Percentiles rank a stretch among this genome's conserved stretches.
These are phyloP conservation scores for Colletotrichum siamense DNA, from an alignment of 2,329 filamentous ascomycete genomes.

Conservation along the genomic window DNA sequence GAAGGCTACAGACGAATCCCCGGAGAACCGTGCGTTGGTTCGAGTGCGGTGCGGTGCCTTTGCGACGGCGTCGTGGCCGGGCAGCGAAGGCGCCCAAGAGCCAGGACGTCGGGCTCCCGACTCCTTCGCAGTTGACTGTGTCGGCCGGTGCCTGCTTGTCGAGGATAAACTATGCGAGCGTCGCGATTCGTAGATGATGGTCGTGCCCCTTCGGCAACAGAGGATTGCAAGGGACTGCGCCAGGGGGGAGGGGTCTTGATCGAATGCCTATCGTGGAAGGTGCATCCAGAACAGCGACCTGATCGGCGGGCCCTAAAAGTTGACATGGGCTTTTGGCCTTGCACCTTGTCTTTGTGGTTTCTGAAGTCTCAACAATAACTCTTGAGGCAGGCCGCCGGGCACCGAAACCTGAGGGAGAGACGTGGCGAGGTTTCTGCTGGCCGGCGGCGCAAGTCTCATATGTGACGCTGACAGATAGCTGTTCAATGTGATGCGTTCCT, in stretches of 20 bases:
- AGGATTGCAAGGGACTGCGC: background rate
- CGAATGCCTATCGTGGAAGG: constrained; percentile 15
- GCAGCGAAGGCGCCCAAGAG: background rate
- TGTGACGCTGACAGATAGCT: background rate
- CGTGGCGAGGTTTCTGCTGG: background rate
- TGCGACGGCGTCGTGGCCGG: background rate
- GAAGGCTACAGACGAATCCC: background rate
- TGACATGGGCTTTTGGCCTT: background rate
- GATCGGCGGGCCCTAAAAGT: constrained; percentile 3
- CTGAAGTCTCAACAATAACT: background rate
- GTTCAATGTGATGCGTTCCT: background rate
- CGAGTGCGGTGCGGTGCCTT: background rate
- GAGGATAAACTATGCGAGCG: background rate
- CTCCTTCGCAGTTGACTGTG: background rate
- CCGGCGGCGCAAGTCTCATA: background rate
- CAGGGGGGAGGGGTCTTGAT: background rate
- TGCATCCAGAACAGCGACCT: background rate
- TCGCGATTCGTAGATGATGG: background rate
- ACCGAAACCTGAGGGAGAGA: background rate
- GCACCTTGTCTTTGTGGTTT: background rate
- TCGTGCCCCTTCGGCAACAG: background rate
- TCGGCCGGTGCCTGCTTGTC: background rate
- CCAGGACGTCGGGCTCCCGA: constrained; percentile 2
- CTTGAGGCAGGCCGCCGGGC: background rate
- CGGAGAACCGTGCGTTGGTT: constrained; percentile 3